Percentiles rank a stretch among this genome's conserved stretches.
These are phyloP conservation scores for Wallacemonas sp. DNA, from an alignment of 208 protist species.

Conservation along the genomic window DNA sequence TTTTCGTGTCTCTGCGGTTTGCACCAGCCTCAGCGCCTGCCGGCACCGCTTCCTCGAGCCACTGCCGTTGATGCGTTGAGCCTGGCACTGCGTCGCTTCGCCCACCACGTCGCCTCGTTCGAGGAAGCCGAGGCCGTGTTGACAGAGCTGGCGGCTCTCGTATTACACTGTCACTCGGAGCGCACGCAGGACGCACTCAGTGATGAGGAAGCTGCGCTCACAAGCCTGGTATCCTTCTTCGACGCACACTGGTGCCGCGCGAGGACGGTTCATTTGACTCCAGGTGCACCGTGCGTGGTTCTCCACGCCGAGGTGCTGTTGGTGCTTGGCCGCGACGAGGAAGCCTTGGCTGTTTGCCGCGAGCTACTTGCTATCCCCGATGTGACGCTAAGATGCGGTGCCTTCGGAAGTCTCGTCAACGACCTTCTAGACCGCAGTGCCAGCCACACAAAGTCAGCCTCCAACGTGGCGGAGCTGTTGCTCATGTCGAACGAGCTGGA, in stretches of 20 bases:
- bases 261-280: too few relatives aligned
- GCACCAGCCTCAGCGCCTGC: not conserved
- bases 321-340: not conserved
- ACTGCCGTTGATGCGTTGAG: not conserved
- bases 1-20: constrained; percentile 7
- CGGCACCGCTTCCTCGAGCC: not conserved
- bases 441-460: not conserved
- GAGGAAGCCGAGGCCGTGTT: constrained; percentile 15
- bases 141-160: not conserved
- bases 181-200: not conserved
- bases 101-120: not conserved
- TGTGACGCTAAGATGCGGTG: not conserved
- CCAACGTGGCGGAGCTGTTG: not conserved
- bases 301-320: not conserved
- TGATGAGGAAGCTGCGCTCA: not conserved
- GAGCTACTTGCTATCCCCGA: not conserved
- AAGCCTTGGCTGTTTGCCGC: not conserved
- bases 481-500: not conserved
- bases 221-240: too few relatives aligned
- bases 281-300: not conserved
- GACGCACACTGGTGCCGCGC: too few relatives aligned
- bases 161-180: too few relatives aligned
- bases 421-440: not conserved
- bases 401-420: not conserved
- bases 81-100: not conserved